Evolutionary conservation across 2,329 filamentous ascomycete genomes (phyloP), one percentile per base, ranked within the genome.

Genomic region (Didymosphaeria variabile): DNA sequence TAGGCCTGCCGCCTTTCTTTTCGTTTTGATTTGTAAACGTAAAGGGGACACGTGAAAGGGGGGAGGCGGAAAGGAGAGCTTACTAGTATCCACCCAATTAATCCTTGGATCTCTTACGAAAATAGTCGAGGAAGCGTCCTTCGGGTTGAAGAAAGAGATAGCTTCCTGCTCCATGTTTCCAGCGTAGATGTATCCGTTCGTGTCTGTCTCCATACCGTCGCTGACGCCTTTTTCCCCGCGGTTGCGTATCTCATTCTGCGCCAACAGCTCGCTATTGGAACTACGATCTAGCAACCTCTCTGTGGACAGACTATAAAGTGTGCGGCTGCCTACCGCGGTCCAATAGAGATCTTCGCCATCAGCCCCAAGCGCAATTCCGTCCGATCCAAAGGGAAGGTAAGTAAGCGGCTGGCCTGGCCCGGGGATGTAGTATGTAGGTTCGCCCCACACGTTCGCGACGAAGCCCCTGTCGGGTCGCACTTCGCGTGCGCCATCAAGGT

Each of bases 121-220:
- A 0, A 79, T 68, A 42, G 68, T 63, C 19, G 80, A 76, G 0
- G 78, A 81, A 6, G 79, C 82, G 68, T 82, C 84, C 9, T 58
- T 67, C 2, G 82, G 81, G 58, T 83, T 81, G 69, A 81, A 85
- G 17, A 82, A 75, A 23, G 44, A 50, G 17, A 72, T 67, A 31
- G 60, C 63, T 60, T 72, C 83, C 53, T 82, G 77, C 72, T 86
- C 84, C 62, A 82, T 79, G 58, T 83, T 83, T 0, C 83, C 83
- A 29, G 77, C 74, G 55, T 86, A 86, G 29, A 86, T 78, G 52
- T 80, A 73, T 0, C 79, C 80, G 62, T 84, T 85, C 6, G 77
- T 79, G 57, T 86, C 84, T 1, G 80, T 84, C 68, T 86, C 83
- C 49, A 85, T 79, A 0, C 84, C 84, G 68, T 86, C 84, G 3